A percentile compares a stretch with the other conserved stretches of the same genome.
These are phyloP conservation scores for Diaporthe eres DNA, from an alignment of 2,329 filamentous ascomycete genomes.

Conservation along the genomic window DNA sequence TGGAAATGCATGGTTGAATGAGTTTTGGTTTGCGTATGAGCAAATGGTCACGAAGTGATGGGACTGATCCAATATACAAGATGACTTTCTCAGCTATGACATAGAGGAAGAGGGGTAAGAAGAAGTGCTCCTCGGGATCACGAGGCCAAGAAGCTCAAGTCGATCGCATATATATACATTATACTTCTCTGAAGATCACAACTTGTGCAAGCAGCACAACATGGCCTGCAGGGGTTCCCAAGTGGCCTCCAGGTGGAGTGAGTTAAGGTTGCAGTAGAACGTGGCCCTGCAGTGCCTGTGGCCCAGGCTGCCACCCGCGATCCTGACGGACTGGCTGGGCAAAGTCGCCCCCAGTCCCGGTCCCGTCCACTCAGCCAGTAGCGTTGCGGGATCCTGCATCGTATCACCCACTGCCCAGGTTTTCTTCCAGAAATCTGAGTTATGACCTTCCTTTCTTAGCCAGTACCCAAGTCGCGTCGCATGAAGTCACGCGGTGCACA, in stretches of 20 bases:
- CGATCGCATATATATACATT: constrained; percentile 15
- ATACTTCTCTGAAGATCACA: background rate
- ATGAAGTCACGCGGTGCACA: constrained; percentile 14
- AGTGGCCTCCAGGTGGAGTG: background rate
- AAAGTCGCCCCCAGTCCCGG: constrained; percentile 10
- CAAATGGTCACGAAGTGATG: background rate
- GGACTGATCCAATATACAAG: background rate
- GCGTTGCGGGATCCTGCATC: background rate
- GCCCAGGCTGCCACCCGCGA: constrained; percentile 22
- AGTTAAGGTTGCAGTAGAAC: constrained; percentile 24
- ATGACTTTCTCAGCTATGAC: background rate
- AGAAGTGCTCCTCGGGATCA: constrained; percentile 1
- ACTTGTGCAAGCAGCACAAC: background rate
- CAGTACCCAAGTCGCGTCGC: constrained; percentile 15
- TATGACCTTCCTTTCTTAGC: constrained; percentile 27
- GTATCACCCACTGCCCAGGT: background rate
- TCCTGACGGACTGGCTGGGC: constrained; percentile 18
- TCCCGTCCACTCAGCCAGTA: constrained; percentile 1
- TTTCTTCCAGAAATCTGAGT: background rate
- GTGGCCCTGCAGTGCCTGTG: constrained; percentile 18
- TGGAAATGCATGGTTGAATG: constrained; percentile 11
- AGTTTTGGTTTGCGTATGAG: too few relatives aligned
- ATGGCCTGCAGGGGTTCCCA: constrained; percentile 12
- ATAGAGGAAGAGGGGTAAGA: constrained; percentile 2
- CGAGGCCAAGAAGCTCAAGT: constrained; percentile 23